A percentile compares a stretch with the other conserved stretches of the same genome.
phyloP scores from a whole-genome alignment of 1,284 basidiomycete genomes.

The Gymnopus androsaceus region DNA sequence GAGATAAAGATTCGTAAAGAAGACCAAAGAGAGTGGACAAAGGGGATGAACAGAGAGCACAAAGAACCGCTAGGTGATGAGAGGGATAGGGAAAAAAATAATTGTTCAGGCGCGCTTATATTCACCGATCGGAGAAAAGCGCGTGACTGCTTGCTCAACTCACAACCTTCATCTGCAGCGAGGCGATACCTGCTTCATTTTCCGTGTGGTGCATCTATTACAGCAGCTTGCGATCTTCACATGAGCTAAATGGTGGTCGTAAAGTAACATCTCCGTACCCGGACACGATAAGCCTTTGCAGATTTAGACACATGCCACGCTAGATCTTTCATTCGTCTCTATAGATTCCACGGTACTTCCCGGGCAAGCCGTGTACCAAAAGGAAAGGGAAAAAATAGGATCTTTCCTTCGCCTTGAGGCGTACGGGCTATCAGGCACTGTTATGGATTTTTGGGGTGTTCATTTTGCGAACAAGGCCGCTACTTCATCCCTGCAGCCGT shows the following conservation, averaged over 20 bases:
- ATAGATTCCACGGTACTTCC: slow-evolving; percentile 2
- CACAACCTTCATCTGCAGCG: neutral
- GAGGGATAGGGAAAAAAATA: slow-evolving; percentile 5
- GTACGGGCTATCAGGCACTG: slow-evolving; percentile 4
- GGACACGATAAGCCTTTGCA: slow-evolving; percentile 12
- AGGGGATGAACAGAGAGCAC: neutral
- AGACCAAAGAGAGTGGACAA: neutral
- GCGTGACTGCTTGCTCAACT: neutral
- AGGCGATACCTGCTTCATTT: neutral
- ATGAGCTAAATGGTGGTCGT: slow-evolving; percentile 11
- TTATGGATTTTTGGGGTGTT: slow-evolving; percentile 11
- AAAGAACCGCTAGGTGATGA: neutral
- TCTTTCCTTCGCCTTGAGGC: slow-evolving; percentile 9
- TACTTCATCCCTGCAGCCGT: neutral
- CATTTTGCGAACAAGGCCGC: slow-evolving; percentile 1
- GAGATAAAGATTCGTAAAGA: neutral
- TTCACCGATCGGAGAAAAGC: slow-evolving; percentile 1
- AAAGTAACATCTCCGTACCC: slow-evolving; percentile 16
- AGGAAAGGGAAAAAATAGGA: neutral
- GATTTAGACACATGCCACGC: slow-evolving; percentile 8
- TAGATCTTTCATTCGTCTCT: slow-evolving; percentile 9
- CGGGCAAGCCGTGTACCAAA: neutral
- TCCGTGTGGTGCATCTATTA: neutral
- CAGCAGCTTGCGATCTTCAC: slow-evolving; percentile 12
- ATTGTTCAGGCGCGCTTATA: neutral